Evolutionary conservation across 805 yeast species (phyloP), one percentile per base, ranked within the genome.

Genomic region (Ogataea pignaliae): DNA sequence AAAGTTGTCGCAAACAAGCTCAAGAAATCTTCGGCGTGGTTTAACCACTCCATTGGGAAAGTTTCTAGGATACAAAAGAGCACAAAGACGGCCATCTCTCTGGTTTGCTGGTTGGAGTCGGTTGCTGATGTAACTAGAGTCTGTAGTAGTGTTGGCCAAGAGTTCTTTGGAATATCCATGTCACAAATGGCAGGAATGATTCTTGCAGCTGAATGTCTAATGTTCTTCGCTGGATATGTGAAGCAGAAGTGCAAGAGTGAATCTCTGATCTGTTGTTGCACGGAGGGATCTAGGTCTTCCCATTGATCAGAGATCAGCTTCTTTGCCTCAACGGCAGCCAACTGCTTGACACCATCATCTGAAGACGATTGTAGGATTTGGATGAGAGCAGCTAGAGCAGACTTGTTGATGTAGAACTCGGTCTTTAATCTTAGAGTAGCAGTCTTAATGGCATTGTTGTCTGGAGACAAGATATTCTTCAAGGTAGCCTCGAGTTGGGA

Each of bases 241-340:
- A 88, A 80, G 30, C 95, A 81, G 52, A 81, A 73, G 55, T 77
- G 73, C 55, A 91, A 74, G 49, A 91, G 66, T 28, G 91, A 73
- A 31, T 72, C 71, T 61, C 87, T 81, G 61, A 93, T 81, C 45
- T 75, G 74, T 35, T 72, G 70, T 66, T 82, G 81, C 43, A 76
- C 60, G 8, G 71, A 49, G 17, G 64, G 78, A 53, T 74, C 76
- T 35, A 75, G 66, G 6, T 56, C 52, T 34, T 66, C 72, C 98
- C 98, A 93, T 59, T 80, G 81, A 52, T 75, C 71, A 42, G 73
- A 60, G 34, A 90, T 79, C 60, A 85, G 77, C 66, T 93, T 93
- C 69, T 96, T 81, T 34, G 90, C 88, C 70, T 93, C 99, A 50
- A 93, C 96, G 49, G 97, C 95, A n/a, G 97, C 95, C 49, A 93